Evolutionary conservation across 768 basidiomycete genomes (phyloP).

Genomic region (Auricularia cornea): DNA sequence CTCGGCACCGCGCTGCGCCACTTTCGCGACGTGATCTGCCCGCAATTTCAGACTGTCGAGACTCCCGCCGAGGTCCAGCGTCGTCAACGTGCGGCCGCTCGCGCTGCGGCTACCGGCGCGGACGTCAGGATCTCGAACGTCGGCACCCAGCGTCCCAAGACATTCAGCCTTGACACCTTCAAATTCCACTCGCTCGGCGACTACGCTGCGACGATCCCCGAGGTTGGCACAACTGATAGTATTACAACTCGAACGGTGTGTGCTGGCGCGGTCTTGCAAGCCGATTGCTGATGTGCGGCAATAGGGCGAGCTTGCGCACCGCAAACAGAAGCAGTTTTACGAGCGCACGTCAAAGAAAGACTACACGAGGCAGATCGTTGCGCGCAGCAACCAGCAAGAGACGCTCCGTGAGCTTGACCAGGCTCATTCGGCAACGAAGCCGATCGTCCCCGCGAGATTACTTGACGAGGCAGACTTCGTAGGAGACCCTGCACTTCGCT

Average conservation of each 20-base stretch:
- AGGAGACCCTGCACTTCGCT: not conserved
- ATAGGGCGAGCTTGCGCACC: slow-evolving; percentile 5
- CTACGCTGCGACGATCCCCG: slow-evolving; percentile 17
- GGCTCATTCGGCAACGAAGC: not conserved
- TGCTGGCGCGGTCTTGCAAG: not conserved
- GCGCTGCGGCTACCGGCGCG: not conserved
- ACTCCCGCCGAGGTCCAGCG: slow-evolving; percentile 25
- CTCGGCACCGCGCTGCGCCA: slow-evolving; percentile 14
- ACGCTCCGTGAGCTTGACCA: not conserved
- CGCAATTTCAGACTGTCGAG: slow-evolving; percentile 19
- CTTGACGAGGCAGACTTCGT: not conserved
- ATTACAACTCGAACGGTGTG: slow-evolving; percentile 30
- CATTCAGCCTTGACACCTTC: slow-evolving; percentile 22
- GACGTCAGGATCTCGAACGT: slow-evolving; percentile 6
- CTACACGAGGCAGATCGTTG: not conserved
- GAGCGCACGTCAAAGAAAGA: not conserved
- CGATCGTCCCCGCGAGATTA: not conserved
- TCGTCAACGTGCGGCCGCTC: slow-evolving; percentile 2
- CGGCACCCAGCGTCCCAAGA: slow-evolving; percentile 10
- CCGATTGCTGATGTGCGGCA: not conserved
- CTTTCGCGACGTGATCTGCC: slow-evolving; percentile 18
- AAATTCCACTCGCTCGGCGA: slow-evolving; percentile 30
- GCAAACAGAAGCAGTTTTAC: not conserved
- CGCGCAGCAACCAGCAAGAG: not conserved
- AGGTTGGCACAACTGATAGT: slow-evolving; percentile 27